phyloP scores from a whole-genome alignment of 2,329 filamentous ascomycete species.

The Pestalotiopsis sp. region DNA sequence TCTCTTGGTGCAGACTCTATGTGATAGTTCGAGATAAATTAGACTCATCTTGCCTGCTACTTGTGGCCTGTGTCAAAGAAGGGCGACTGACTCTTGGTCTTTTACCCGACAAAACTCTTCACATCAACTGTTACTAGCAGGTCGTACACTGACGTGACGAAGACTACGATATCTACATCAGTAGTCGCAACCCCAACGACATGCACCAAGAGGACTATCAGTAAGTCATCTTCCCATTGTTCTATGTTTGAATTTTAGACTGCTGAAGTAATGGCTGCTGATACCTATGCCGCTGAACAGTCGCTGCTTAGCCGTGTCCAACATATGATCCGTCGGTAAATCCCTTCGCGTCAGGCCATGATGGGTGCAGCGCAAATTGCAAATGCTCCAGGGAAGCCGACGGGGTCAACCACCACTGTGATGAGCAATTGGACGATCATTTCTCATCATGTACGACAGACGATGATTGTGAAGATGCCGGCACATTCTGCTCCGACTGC shows the following conservation, averaged over 20 bases:
- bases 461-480: background rate
- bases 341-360: no score
- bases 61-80: background rate
- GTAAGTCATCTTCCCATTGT: background rate
- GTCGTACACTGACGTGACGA: background rate
- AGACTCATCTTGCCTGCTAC: background rate
- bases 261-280: background rate
- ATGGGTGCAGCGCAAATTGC: background rate
- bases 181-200: background rate
- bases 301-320: background rate
- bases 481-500: background rate
- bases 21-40: no score
- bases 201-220: background rate
- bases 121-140: background rate
- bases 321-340: background rate
- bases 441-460: background rate
- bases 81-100: background rate
- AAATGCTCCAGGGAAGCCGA: background rate
- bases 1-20: background rate
- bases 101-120: background rate
- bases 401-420: background rate
- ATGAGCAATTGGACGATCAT: background rate
- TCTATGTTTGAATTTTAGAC: no score
- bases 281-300: background rate
- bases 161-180: background rate